A percentile compares a stretch with the other conserved stretches of the same genome.
These are phyloP conservation scores for Alternaria burnsii DNA, from an alignment of 2,329 filamentous ascomycete genomes.

Conservation along the genomic window DNA sequence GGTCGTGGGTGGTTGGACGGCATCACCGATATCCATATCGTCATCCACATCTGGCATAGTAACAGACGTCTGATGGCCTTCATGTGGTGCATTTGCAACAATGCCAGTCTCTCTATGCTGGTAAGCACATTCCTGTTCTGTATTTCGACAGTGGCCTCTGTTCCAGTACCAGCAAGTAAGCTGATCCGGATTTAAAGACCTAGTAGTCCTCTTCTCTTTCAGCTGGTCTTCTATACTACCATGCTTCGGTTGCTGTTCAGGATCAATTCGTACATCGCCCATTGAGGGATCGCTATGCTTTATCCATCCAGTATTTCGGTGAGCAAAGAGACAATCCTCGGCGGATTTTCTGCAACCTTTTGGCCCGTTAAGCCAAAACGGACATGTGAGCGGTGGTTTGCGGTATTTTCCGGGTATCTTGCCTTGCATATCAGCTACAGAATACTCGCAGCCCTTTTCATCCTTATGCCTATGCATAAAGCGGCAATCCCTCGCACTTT, in stretches of 20 bases:
- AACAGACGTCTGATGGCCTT: not conserved
- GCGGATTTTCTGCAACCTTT: slow-evolving; percentile 29
- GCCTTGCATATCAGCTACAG: slow-evolving; percentile 26
- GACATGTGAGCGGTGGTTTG: slow-evolving; percentile 40
- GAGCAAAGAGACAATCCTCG: slow-evolving; percentile 38
- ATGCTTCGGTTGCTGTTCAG: not conserved
- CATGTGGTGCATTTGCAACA: slow-evolving; percentile 13
- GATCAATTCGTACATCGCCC: slow-evolving; percentile 20
- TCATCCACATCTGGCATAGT: not conserved
- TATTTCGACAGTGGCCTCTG: slow-evolving; percentile 11
- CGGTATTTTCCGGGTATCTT: slow-evolving; percentile 37
- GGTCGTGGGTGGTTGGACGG: not conserved
- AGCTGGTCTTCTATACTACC: not conserved
- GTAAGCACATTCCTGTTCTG: slow-evolving; percentile 18
- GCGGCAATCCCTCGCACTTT: slow-evolving; percentile 25
- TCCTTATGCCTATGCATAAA: slow-evolving; percentile 42
- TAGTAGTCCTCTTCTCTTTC: not conserved
- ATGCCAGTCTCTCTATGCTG: slow-evolving; percentile 28
- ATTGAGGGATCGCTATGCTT: not conserved
- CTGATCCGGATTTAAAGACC: not conserved
- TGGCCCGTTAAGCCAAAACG: slow-evolving; percentile 30
- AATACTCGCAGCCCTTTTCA: slow-evolving; percentile 24
- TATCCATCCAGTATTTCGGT: slow-evolving; percentile 41
- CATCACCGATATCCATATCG: not conserved
- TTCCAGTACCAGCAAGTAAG: slow-evolving; percentile 38